Conservation (phyloP, 78 protist species). For the Trichosphaerium sp. region DNA sequence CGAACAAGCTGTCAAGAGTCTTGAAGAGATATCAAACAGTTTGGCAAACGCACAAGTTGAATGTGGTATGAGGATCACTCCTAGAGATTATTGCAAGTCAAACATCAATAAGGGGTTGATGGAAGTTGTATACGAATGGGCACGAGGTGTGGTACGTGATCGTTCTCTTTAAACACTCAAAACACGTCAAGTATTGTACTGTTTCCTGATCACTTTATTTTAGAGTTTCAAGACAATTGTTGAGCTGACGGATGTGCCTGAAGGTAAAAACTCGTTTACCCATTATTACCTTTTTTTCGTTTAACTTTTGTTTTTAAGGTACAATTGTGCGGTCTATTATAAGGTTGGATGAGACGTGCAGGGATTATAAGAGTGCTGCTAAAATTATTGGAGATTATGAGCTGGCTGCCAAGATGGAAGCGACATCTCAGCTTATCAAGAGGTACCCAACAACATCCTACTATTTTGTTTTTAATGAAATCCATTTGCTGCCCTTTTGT, state of each 20-base stretch:
- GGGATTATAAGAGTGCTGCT: constrained; percentile 70
- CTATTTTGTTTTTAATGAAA: too few relatives aligned
- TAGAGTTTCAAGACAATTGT: constrained; percentile 62
- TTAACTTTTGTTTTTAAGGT: constrained; percentile 4
- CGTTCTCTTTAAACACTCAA: background rate
- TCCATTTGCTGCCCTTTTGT: constrained; percentile 50
- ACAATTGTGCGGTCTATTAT: constrained; percentile 81
- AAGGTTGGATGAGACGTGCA: constrained; percentile 76
- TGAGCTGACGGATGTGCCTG: constrained; percentile 63
- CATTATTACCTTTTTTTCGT: background rate
- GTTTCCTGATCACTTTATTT: too few relatives aligned
- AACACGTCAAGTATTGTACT: too few relatives aligned
- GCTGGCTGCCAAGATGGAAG: constrained; percentile 71
- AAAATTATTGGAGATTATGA: constrained; percentile 78
- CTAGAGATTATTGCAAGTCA: background rate
- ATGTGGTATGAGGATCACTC: constrained; percentile 34
- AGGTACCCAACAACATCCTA: too few relatives aligned
- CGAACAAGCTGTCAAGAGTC: constrained; percentile 11
- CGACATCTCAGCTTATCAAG: constrained; percentile 64
- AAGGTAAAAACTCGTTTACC: constrained; percentile 9
- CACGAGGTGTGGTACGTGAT: constrained; percentile 23
- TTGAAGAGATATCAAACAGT: background rate
- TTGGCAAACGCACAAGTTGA: constrained; percentile 1
- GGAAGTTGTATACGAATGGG: constrained; percentile 86
- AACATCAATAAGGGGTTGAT: constrained; percentile 10